Base-by-base conservation (phyloP, 73 alveolate genomes). In the Effrenium voratum region DNA sequence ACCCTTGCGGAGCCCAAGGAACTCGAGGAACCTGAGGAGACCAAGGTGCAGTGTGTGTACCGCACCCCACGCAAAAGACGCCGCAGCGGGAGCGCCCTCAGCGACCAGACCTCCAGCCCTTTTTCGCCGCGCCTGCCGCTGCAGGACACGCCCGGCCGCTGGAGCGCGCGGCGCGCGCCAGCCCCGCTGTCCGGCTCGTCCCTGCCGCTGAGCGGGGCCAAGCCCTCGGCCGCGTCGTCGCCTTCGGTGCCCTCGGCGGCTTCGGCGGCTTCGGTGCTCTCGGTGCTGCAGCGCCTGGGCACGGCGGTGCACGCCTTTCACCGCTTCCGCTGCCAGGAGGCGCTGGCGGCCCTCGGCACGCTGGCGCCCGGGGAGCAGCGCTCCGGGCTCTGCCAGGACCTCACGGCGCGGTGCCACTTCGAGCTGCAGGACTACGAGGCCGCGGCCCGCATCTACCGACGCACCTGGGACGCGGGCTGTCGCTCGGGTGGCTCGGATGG, bases 341-440 rank as follows among this genome's bases (percentile, higher is more conserved):
- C 93, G 52, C 66, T 84, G 41, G 49, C 36, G 30, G 75, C 50
- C 10, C 80, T 84, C 60, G 55, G 60, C 43, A 84, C 50, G 12
- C 93, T 84, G 66, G 60, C 46, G 45, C 12, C 28, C 45, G 30
- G 55, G 30, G 93, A 84, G 59, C 93, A 57, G n/a, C 80, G n/a
- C 32, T 84, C 93, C 15, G 93, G 80, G 12, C 34, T 84, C 68
- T 84, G 93, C 68, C 80, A 52, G 68, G 93, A 84, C 32, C 30
- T 84, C 32, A 80, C 68, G 30, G 93, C 93, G 3, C 93, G 93
- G 45, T 84, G 81, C 75, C 47, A 57, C 38, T 84, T 84, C 28
- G 93, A 84, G 75, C 66, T 84, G 80, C 93, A 84, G 47, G 55
- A 84, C 93, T 84, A 84, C 68, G 59, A 57, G 44, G 93, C 50